Base-by-base conservation (phyloP, 129 eudicot species). In the Arctium minus region DNA sequence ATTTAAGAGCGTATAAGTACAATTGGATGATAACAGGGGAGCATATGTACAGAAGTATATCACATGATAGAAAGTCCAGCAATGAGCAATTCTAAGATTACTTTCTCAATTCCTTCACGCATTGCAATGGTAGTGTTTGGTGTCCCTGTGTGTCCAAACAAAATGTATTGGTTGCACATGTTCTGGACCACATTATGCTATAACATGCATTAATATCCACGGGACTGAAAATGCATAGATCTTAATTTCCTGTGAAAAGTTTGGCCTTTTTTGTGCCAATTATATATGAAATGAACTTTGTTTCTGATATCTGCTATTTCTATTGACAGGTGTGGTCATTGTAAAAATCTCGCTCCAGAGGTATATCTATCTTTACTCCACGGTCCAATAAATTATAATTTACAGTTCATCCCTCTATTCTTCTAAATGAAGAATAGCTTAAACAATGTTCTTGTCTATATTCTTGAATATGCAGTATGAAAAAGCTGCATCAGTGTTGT, bases 281-380 rank as follows among this genome's bases (percentile, higher is more conserved):
- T 27, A 5, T 39, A 39, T 42, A 38, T 33, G 38, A 38, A 39
- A 35, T n/a, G 22, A 27, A 10, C 12, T 65, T 78, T 48, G 12
- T 40, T 68, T 50, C 0, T 70, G 1, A 76, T n/a, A 70, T 78
- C 15, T 83, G 31, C 30, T 42, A 18, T 73, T 33, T 72, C 4
- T 60, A 17, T 70, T 79, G n/a, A 75, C 86, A 94, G 98, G 97
- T 94, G 98, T 77, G 97, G 97, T 3, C 97, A 90, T 71, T 94
- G 98, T 86, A 83, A 92, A 83, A 74, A 67, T 22, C 97, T 94
- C 11, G 97, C 98, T 70, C 98, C 97, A 2, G 98, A 94, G 98
- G 98, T 94, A 86, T 73, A 2, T 40, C 13, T 71, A 3, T 81
- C 31, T 53, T 9, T 7, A 53, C 60, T 35, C 6, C 30, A 7